Percentiles rank a stretch among this genome's conserved stretches.
Conservation (phyloP, 2,329 filamentous ascomycete genomes). For the Fusarium sp. region DNA sequence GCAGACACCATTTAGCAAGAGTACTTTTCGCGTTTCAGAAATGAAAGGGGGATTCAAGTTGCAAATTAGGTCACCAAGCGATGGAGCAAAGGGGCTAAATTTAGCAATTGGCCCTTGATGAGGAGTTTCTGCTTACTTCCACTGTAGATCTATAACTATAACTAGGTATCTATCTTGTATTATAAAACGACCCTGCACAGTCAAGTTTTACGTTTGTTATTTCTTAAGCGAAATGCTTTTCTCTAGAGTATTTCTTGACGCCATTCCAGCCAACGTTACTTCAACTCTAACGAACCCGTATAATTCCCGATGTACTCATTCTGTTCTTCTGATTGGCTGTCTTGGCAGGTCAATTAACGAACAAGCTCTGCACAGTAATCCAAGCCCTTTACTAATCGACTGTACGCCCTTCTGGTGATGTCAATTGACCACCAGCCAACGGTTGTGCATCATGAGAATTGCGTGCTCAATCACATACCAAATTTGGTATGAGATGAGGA, state of each 20-base stretch:
- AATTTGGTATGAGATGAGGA: slow-evolving; percentile 27
- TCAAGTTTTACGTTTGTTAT: background rate
- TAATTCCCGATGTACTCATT: slow-evolving; percentile 21
- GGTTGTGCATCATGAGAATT: slow-evolving; percentile 31
- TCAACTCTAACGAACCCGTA: slow-evolving; percentile 7
- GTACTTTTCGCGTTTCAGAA: slow-evolving; percentile 4
- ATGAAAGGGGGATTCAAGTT: slow-evolving; percentile 30
- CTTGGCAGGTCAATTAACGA: background rate
- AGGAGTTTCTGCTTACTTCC: slow-evolving; percentile 20
- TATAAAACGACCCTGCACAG: slow-evolving; percentile 28
- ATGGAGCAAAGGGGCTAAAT: slow-evolving; percentile 45
- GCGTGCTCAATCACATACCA: slow-evolving; percentile 43
- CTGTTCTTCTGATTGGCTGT: background rate
- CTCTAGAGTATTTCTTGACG: background rate
- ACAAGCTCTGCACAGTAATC: slow-evolving; percentile 41
- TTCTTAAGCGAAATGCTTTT: background rate
- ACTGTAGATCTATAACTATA: slow-evolving; percentile 29
- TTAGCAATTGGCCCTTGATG: slow-evolving; percentile 42
- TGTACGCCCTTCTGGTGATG: slow-evolving; percentile 29
- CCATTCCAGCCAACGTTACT: background rate
- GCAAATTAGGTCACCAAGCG: slow-evolving; percentile 45
- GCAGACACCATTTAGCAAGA: slow-evolving; percentile 5
- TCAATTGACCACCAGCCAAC: slow-evolving; percentile 40
- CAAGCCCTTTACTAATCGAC: slow-evolving; percentile 42
- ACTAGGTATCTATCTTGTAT: background rate